phyloP scores from a whole-genome alignment of 345 rosid genomes.

The Melaleuca quinquenervia region DNA sequence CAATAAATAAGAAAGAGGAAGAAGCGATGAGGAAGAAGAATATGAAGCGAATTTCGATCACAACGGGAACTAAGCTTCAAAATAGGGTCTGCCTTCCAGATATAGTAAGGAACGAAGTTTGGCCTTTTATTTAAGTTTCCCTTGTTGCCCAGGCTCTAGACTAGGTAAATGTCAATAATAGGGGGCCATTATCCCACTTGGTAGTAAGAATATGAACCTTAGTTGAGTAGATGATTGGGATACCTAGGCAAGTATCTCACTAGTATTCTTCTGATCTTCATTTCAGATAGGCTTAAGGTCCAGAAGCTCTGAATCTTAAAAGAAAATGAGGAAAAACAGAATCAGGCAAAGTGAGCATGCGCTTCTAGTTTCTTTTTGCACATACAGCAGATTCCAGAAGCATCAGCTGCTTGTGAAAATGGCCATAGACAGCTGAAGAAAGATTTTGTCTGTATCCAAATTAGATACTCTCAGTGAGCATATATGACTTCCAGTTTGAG shows the following conservation, averaged over 20 bases:
- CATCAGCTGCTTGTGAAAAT: neutral
- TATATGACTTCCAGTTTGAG: neutral
- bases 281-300: neutral
- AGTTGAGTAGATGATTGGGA: neutral
- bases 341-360: neutral
- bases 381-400: neutral
- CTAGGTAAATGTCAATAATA: neutral
- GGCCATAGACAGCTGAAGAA: neutral
- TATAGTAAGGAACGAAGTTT: neutral
- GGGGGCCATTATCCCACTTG: neutral
- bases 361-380: neutral
- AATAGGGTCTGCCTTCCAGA: neutral
- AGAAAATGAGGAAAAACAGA: neutral
- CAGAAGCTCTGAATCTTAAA: neutral
- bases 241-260: neutral
- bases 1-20: too few relatives aligned
- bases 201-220: neutral
- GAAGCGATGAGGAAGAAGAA: too few relatives aligned
- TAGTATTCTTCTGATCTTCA: neutral
- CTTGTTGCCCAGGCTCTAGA: neutral
- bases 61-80: neutral
- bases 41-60: neutral
- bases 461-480: neutral
- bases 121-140: neutral
- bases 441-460: neutral